Base-by-base conservation (phyloP, 805 yeast species). In the Starmerella potacharoeniae region DNA sequence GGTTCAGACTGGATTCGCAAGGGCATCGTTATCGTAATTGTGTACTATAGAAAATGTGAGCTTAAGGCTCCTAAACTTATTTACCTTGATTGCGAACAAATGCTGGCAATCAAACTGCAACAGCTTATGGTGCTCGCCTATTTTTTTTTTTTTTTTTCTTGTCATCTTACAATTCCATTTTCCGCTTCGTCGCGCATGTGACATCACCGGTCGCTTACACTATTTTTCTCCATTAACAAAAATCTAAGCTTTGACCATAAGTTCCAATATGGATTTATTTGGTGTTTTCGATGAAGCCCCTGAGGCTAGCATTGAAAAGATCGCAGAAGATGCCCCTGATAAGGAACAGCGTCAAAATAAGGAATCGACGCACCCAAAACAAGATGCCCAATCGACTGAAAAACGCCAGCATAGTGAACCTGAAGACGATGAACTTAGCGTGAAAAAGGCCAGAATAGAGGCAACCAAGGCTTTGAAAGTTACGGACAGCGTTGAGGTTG, bases 401-500 rank as follows among this genome's bases (percentile, higher is more conserved):
- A 48, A 48, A 14, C 51, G 51, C 4, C 35, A 13, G 14, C 49
- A 52, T 31, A 36, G 45, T 14, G 53, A 49, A n/a, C 9, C 10
- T 30, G 52, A 44, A 30, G 50, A 49, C 14, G 28, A 49, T 10
- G 16, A 29, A 3, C 33, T 17, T 17, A 48, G 45, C 31, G 33
- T 50, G 37, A 57, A 31, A 30, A 30, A 41, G 36, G 51, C 34
- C 22, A 37, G 49, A 11, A 45, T 4, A 14, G 44, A 51, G 29
- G 22, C 39, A 10, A 36, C 11, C 17, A 29, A 51, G n/a, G 48
- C 52, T 3, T 58, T 61, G n/a, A 57, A 58, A 17, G 62, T 60
- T 22, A 58, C 66, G 0, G 66, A 62, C 51, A 55, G 61, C 36
- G 59, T 61, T 14, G 65, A 63, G 42, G 58, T 62, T 16, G 62